Evolutionary conservation across 768 basidiomycete species (phyloP), one percentile per base, ranked within the genome.

Genomic region (Phlegmacium glaucopus): DNA sequence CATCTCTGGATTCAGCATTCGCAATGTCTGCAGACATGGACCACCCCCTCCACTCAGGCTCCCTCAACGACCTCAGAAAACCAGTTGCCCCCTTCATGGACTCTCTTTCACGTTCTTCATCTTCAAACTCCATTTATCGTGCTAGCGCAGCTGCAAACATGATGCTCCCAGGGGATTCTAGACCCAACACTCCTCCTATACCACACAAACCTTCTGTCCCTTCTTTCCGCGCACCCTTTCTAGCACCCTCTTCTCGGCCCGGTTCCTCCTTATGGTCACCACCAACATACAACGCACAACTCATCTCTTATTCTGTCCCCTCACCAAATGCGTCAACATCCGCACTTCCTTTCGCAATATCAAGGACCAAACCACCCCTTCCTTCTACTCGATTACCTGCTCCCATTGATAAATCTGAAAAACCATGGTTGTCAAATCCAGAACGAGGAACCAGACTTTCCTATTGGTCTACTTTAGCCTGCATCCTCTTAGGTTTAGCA

Each of bases 191-290:
- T 15, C 44, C 48, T 17, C 18, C 47, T 22, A 51, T 77, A 41
- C 78, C 80, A 11, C 62, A 79, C 26, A 64, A 58, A 25, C 59
- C 62, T 44, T 74, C 70, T 16, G 65, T 71, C 1, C 75, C 73
- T 32, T 75, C 72, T 11, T 87, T 89, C 70, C 79, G 86, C 18
- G 69, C 78, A 0, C 83, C 86, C 1, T 87, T 87, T 68, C 77
- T 87, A 44, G 77, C 83, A 4, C 87, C 86, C 0, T 75, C 84
- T 1, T 83, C 82, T 1, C 75, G 85, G n/a, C 83, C 84, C 0
- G 66, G 75, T 4, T 79, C 77, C 2, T 72, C 77, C 11, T 44
- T 83, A 0, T 87, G 85, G 85, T 70, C 77, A 0, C 84, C 85
- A 8, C 80, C 83, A 1, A 59, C 74, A 0, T 72, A 74, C 53